Percentiles rank a stretch among this genome's conserved stretches.
These are phyloP conservation scores for Verruconis gallopava DNA, from an alignment of 2,329 filamentous ascomycete genomes.

Conservation along the genomic window DNA sequence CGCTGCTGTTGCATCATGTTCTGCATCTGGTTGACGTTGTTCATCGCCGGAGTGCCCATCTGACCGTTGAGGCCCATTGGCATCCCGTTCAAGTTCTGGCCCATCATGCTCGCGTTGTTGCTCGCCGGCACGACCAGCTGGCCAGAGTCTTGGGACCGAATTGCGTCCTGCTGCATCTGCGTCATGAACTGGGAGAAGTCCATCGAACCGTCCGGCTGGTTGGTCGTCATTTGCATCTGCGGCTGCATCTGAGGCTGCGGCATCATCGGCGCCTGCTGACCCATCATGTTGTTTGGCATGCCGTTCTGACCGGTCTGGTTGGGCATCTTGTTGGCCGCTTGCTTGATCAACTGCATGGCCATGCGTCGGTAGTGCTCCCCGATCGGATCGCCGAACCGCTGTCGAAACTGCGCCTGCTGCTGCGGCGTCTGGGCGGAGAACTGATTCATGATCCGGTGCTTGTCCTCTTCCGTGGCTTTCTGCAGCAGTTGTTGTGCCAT, in stretches of 20 bases:
- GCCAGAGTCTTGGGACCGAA: constrained; percentile 47
- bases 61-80: neutral
- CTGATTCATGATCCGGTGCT: neutral
- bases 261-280: neutral
- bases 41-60: neutral
- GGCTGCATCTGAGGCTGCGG: neutral
- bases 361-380: neutral
- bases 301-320: neutral
- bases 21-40: constrained; percentile 28
- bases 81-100: constrained; percentile 24
- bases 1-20: constrained; percentile 18
- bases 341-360: neutral
- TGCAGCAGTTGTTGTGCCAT: neutral
- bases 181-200: constrained; percentile 44
- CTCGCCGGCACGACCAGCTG: constrained; percentile 51
- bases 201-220: constrained; percentile 24
- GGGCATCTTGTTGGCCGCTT: neutral
- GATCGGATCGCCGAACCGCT: constrained; percentile 10
- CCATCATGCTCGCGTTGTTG: constrained; percentile 35
- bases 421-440: neutral
- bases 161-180: constrained; percentile 47
- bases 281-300: neutral
- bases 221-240: constrained; percentile 21
- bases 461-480: neutral
- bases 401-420: constrained; percentile 13